phyloP scores from a whole-genome alignment of 805 yeast species.

The Saturnispora halmiae region DNA sequence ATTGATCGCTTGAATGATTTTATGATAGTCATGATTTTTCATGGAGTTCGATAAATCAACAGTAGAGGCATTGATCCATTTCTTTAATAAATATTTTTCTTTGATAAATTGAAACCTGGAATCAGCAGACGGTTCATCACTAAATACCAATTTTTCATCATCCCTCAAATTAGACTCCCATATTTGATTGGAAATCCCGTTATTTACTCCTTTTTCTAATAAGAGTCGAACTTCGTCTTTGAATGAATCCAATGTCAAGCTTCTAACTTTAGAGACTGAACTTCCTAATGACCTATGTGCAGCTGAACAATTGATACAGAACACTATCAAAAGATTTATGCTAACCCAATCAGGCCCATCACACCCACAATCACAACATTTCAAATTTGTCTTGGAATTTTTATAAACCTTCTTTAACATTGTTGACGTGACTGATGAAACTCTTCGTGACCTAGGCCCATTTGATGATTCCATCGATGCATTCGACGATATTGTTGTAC shows the following conservation, averaged over 20 bases:
- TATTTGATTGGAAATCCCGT: constrained; percentile 45
- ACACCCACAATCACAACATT: constrained; percentile 76
- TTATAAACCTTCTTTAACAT: constrained; percentile 32
- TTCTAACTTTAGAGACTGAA: constrained; percentile 67
- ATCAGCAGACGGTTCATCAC: constrained; percentile 31
- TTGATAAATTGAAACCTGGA: constrained; percentile 52
- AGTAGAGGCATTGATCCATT: constrained; percentile 30
- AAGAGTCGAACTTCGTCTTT: constrained; percentile 51
- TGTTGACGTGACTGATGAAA: constrained; percentile 29
- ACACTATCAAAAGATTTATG: constrained; percentile 55
- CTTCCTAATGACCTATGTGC: constrained; percentile 84
- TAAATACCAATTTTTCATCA: constrained; percentile 25
- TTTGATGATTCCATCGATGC: constrained; percentile 4
- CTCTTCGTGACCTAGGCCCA: constrained; percentile 21
- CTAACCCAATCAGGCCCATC: constrained; percentile 74
- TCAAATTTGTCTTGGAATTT: constrained; percentile 44
- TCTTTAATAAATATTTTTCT: constrained; percentile 52
- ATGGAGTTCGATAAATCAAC: neutral
- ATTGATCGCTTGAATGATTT: constrained; percentile 35
- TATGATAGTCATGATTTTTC: constrained; percentile 14
- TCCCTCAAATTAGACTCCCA: constrained; percentile 41
- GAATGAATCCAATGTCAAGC: constrained; percentile 66
- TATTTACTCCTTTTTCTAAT: constrained; percentile 39
- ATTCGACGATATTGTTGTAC: constrained; percentile 1
- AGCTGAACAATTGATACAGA: constrained; percentile 83